These are phyloP conservation scores for Didymella exigua DNA, from an alignment of 2,329 filamentous ascomycete species.

Conservation along the genomic window DNA sequence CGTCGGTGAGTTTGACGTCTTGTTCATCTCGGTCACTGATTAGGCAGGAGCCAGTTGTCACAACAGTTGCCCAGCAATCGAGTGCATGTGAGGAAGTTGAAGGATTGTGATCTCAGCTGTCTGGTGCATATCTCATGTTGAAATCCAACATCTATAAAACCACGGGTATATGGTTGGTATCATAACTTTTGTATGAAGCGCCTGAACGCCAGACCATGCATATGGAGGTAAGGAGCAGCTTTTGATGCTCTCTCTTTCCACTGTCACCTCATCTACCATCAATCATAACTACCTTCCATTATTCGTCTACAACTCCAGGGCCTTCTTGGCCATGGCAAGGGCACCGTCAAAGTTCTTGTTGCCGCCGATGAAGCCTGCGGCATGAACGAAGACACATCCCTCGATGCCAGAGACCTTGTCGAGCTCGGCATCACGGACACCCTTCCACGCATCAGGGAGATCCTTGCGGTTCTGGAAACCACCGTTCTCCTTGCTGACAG, in stretches of 20 bases:
- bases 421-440: constrained; percentile 83
- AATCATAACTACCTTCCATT: background rate
- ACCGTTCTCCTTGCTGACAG: constrained; percentile 81
- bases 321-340: constrained; percentile 81
- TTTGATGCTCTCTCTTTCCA: constrained; percentile 15
- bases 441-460: constrained; percentile 89
- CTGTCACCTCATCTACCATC: background rate
- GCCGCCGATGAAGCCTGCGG: constrained; percentile 93
- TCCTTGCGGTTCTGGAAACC: constrained; percentile 93
- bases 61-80: background rate
- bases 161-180: constrained; percentile 31
- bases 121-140: background rate
- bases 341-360: constrained; percentile 91
- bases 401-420: constrained; percentile 71
- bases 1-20: constrained; percentile 2
- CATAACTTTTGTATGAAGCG: constrained; percentile 34
- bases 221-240: constrained; percentile 27
- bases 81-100: background rate
- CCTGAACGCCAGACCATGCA: constrained; percentile 40
- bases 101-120: background rate
- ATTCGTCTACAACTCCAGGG: constrained; percentile 55
- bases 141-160: constrained; percentile 14
- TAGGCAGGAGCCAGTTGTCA: background rate
- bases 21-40: background rate
- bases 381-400: constrained; percentile 91